Conservation (phyloP, 345 rosid species). For the Litchi chinensis region DNA sequence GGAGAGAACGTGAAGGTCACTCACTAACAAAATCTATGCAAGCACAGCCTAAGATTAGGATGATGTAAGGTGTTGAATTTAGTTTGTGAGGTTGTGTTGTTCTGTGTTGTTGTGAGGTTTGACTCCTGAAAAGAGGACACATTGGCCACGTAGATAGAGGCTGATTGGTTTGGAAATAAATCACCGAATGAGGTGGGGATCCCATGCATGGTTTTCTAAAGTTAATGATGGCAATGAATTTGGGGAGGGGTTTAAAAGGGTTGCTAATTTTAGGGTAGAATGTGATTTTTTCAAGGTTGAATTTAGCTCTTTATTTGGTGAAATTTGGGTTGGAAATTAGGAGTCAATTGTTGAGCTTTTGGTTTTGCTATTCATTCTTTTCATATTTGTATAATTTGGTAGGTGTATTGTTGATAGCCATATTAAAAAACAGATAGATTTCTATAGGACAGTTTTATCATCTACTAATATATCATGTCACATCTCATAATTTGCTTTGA, state of each 20-base stretch:
- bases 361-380: no score
- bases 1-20: slow-evolving; percentile 38
- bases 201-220: neutral
- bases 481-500: no score
- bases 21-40: neutral
- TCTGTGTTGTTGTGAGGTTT: neutral
- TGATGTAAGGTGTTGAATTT: neutral
- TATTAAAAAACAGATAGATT: no score
- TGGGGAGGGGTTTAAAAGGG: no score
- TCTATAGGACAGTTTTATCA: no score
- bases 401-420: no score
- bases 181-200: neutral
- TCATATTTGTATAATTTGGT: no score
- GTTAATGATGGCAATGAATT: neutral
- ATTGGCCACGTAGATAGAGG: neutral
- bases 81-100: neutral
- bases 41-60: slow-evolving; percentile 1
- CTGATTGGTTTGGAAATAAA: neutral
- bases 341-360: neutral
- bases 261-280: neutral
- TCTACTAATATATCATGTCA: no score
- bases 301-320: no score
- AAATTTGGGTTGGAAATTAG: no score
- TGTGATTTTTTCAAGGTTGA: no score
- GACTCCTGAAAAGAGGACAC: neutral